A percentile compares a stretch with the other conserved stretches of the same genome.
Evolutionary conservation across 306 rosid genomes (phyloP).

Genomic region (Trifolium repens): DNA sequence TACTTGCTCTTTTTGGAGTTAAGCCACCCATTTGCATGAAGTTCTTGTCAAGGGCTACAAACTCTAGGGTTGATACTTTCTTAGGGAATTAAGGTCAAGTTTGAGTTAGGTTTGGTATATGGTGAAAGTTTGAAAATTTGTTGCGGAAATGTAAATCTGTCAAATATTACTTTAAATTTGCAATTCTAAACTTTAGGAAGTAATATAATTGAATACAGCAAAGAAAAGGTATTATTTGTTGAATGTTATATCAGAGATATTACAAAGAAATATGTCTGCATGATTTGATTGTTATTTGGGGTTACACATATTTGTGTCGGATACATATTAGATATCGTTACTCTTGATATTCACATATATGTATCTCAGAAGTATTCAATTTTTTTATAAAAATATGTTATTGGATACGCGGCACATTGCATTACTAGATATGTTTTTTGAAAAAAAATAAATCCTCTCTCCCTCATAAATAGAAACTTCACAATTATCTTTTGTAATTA

Average conservation of each 20-base stretch:
- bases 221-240: neutral
- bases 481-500: too few relatives aligned
- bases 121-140: slow-evolving; percentile 6
- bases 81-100: slow-evolving; percentile 37
- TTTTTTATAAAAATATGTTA: too few relatives aligned
- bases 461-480: too few relatives aligned
- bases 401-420: too few relatives aligned
- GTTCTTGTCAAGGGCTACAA: slow-evolving; percentile 56
- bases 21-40: slow-evolving; percentile 67
- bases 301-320: too few relatives aligned
- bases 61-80: slow-evolving; percentile 43
- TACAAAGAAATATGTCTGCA: slow-evolving; percentile 25
- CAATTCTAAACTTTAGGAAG: slow-evolving; percentile 15
- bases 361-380: too few relatives aligned
- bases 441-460: too few relatives aligned
- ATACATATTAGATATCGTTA: too few relatives aligned
- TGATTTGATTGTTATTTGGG: neutral
- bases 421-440: too few relatives aligned
- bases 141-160: slow-evolving; percentile 43
- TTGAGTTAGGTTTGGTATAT: slow-evolving; percentile 29
- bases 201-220: slow-evolving; percentile 12
- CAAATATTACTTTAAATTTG: slow-evolving; percentile 7
- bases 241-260: slow-evolving; percentile 20
- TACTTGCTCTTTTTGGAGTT: slow-evolving; percentile 57
- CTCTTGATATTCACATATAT: too few relatives aligned